A percentile compares a stretch with the other conserved stretches of the same genome.
These are phyloP conservation scores for Schizonepeta tenuifolia DNA, from an alignment of 257 asterid species.

Conservation along the genomic window DNA sequence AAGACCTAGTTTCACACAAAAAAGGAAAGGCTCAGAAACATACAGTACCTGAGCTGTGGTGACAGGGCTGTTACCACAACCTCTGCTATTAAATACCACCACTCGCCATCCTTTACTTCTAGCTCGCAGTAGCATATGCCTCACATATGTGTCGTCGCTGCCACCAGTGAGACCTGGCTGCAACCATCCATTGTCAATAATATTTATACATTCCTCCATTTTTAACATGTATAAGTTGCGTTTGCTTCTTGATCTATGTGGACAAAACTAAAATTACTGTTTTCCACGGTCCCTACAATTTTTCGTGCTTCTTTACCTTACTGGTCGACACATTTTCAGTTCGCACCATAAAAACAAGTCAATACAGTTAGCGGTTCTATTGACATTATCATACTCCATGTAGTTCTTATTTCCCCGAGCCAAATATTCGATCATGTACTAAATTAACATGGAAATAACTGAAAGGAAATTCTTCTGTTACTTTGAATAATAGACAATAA, in stretches of 20 bases:
- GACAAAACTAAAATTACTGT: background rate
- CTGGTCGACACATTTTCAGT: background rate
- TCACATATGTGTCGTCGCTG: conserved; percentile 76
- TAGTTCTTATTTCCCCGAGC: background rate
- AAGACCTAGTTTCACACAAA: conserved; percentile 2
- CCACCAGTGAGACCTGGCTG: conserved; percentile 99
- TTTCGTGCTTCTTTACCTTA: background rate
- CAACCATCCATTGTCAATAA: conserved; percentile 36
- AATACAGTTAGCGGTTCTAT: background rate
- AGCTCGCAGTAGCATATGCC: conserved; percentile 92
- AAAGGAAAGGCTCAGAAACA: background rate
- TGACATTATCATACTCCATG: background rate
- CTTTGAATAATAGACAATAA: background rate
- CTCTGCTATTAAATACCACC: conserved; percentile 93
- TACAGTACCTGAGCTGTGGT: conserved; percentile 82
- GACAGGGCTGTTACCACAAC: conserved; percentile 91
- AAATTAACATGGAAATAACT: conserved; percentile 22
- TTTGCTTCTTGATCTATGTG: background rate
- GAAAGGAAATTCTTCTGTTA: background rate
- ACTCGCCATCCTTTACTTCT: conserved; percentile 79
- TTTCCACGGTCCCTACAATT: background rate
- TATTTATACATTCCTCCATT: conserved; percentile 2
- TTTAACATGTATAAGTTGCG: background rate
- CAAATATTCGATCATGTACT: background rate
- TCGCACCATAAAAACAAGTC: background rate